Evolutionary conservation across 306 rosid species (phyloP), one percentile per base, ranked within the genome.

Genomic region (Quercus suber): DNA sequence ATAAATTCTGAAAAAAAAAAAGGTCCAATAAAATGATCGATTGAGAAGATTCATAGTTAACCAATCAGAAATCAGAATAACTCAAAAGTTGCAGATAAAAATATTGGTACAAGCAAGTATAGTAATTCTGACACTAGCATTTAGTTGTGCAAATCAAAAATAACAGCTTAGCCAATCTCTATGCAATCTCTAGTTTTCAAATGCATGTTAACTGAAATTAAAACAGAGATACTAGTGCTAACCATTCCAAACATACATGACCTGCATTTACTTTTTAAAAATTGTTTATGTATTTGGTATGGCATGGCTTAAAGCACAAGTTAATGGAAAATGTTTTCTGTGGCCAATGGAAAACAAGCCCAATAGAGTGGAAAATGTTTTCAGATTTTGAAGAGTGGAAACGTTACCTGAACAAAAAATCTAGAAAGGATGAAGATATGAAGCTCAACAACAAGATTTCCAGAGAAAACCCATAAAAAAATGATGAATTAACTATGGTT

Each of bases 1-100:
- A 94, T 79, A 92, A 49, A 75, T 81, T 82, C 98, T 92, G 92
- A 88, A 87, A 79, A 31, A 31, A 30, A 30, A 37, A 79, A 72
- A 30, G 20, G 61, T 4, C 27, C n/a, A 55, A 53, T 33, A 57
- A 64, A 67, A 64, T 10, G 53, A 77, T 57, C 45, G 72, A 33
- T 30, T 58, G 69, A 52, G 65, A 67, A 59, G 65, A 23, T 27
- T 59, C 31, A 59, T 23, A 3, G 30, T 58, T 58, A 21, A 59
- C 25, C 19, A 13, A 33, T 28, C 1, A 28, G 5, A 20, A 73
- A 49, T 64, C n/a, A 0, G 7, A 79, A 53, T 6, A 23, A 30
- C 59, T 37, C 25, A 25, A n/a, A n/a, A 7, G 19, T 33, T 20
- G 43, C 31, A 76, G 20, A 45, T 23, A 17, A 31, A 3, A 52